A percentile compares a stretch with the other conserved stretches of the same genome.
phyloP scores from a whole-genome alignment of 2,329 filamentous ascomycete species.

The Ascochyta pisi region DNA sequence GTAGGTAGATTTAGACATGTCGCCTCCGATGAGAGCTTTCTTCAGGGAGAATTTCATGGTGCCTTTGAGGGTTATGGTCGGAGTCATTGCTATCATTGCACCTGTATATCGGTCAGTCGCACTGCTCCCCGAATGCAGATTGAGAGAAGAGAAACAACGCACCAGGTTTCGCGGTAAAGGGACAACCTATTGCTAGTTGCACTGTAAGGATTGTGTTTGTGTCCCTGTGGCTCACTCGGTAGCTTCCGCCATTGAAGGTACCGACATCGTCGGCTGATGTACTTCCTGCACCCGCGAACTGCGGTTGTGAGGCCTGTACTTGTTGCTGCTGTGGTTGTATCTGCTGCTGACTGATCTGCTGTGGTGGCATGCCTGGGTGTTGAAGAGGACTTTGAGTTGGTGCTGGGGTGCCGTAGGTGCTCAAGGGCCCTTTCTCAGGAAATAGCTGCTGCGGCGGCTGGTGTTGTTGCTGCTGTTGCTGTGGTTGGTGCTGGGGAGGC shows the following conservation, averaged over 20 bases:
- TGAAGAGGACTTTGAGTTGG: constrained; percentile 38
- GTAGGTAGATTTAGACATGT: constrained; percentile 79
- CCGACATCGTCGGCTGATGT: constrained; percentile 82
- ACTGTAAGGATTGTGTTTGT: constrained; percentile 88
- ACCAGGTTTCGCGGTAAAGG: constrained; percentile 80
- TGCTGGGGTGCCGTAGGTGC: constrained; percentile 41
- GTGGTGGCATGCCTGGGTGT: constrained; percentile 45
- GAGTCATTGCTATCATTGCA: constrained; percentile 94
- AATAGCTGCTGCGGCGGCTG: constrained; percentile 19
- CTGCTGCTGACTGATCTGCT: constrained; percentile 34
- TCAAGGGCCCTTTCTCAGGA: constrained; percentile 23
- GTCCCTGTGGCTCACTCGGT: constrained; percentile 90
- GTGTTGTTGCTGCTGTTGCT: constrained; percentile 35
- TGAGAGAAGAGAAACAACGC: constrained; percentile 8
- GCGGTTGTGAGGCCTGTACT: constrained; percentile 36
- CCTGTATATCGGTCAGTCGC: constrained; percentile 55
- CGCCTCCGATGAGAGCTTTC: constrained; percentile 84
- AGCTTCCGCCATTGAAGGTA: constrained; percentile 97
- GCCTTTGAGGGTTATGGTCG: constrained; percentile 83
- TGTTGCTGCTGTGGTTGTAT: constrained; percentile 44
- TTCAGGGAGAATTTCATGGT: constrained; percentile 86
- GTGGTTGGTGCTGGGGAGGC: constrained; percentile 31
- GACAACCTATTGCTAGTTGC: constrained; percentile 88
- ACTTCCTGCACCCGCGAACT: constrained; percentile 44
- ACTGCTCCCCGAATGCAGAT: neutral